Conservation (phyloP, 169 alveolate species). For the Plasmodium adleri region DNA sequence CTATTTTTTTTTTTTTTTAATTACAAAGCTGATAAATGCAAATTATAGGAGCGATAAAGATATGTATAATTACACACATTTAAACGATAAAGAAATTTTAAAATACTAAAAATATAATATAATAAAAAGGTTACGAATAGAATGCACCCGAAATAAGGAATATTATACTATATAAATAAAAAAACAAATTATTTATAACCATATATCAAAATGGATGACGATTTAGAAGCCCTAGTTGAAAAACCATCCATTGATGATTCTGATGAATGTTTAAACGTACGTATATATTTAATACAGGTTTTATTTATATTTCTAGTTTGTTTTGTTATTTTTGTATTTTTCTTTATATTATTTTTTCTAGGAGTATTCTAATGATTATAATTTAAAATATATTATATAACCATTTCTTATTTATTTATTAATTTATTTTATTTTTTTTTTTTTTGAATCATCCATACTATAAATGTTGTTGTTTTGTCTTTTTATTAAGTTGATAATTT, state of each 20-base stretch:
- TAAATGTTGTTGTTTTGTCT: not conserved
- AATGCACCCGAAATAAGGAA: too few relatives aligned
- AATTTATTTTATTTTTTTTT: not conserved
- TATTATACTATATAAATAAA: too few relatives aligned
- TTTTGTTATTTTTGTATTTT: constrained; percentile 62
- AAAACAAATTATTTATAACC: not conserved
- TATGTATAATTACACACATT: too few relatives aligned
- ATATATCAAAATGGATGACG: constrained; percentile 56
- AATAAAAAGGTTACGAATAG: too few relatives aligned
- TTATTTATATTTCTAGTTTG: constrained; percentile 65
- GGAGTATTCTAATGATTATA: constrained; percentile 47
- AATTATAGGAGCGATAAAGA: too few relatives aligned
- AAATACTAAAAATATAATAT: too few relatives aligned
- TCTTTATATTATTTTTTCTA: constrained; percentile 71
- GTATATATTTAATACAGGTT: constrained; percentile 53
- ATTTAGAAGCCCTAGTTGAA: constrained; percentile 62
- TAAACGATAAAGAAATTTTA: too few relatives aligned
- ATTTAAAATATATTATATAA: constrained; percentile 3
- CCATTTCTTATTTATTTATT: constrained; percentile 8
- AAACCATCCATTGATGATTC: constrained; percentile 60
- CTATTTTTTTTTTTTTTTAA: too few relatives aligned
- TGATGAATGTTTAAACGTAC: constrained; percentile 64
- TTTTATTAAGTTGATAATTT: not conserved
- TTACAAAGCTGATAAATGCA: too few relatives aligned
- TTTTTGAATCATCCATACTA: not conserved